phyloP scores from a whole-genome alignment of 768 basidiomycete genomes.

The Agrocybe praecox region DNA sequence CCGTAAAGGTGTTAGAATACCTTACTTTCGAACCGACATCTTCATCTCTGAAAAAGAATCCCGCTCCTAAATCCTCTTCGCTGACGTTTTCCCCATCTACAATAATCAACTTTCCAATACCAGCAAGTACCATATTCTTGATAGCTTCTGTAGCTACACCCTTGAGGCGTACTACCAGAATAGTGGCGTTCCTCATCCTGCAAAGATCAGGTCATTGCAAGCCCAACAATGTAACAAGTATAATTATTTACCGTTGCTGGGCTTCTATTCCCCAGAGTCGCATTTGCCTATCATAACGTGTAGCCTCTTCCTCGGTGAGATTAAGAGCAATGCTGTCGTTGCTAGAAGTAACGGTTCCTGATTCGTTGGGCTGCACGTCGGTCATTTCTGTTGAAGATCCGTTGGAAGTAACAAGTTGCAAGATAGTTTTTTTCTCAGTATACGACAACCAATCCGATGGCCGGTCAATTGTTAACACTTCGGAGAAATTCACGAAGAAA shows the following conservation, averaged over 20 bases:
- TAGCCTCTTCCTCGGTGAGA: slow-evolving; percentile 71
- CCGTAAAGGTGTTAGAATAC: slow-evolving; percentile 21
- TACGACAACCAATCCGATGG: not conserved
- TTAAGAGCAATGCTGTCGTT: slow-evolving; percentile 37
- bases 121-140: slow-evolving; percentile 97
- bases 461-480: not conserved
- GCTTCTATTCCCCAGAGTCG: slow-evolving; percentile 98
- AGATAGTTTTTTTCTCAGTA: not conserved
- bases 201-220: slow-evolving; percentile 10
- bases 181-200: slow-evolving; percentile 94
- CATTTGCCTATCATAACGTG: slow-evolving; percentile 96
- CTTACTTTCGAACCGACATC: slow-evolving; percentile 90
- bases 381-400: slow-evolving; percentile 10
- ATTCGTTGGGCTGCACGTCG: slow-evolving; percentile 7
- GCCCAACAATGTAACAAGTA: not conserved
- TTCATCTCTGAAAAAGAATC: slow-evolving; percentile 92
- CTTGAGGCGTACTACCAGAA: slow-evolving; percentile 76
- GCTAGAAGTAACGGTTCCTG: slow-evolving; percentile 23
- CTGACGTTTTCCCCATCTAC: slow-evolving; percentile 76
- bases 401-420: not conserved
- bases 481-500: not conserved
- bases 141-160: slow-evolving; percentile 92
- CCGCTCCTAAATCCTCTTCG: slow-evolving; percentile 87
- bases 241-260: slow-evolving; percentile 74
- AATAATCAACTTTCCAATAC: slow-evolving; percentile 88